Evolutionary conservation across 805 yeast species (phyloP), one percentile per base, ranked within the genome.

Genomic region (Hanseniaspora clermontiae): DNA sequence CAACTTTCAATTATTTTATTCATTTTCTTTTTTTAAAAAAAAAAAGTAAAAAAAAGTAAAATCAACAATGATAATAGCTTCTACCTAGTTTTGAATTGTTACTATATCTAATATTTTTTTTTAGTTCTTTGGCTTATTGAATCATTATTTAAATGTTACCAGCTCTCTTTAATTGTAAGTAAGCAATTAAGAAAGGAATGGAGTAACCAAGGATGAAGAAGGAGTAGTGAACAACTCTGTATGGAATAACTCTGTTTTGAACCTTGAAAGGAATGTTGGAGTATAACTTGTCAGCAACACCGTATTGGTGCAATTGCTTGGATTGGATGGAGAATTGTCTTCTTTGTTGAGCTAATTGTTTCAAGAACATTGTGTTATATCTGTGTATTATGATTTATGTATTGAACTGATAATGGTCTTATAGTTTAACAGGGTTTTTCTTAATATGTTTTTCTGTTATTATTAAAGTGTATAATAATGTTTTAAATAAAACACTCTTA

Each of bases 191-290:
- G 76, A 87, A 84, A 68, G 97, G 97, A 57, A 83, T 74, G 60
- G 81, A 78, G 61, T 82, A 76, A 59, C 88, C 91, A 45, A 81
- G 66, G 69, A 84, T 80, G 62, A 84, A 77, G 74, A 81, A 84
- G 55, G 89, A 81, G 77, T 86, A 84, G 77, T 84, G 95, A 62
- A 84, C 77, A 54, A 88, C 74, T 63, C 82, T 87, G 71, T 79
- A 89, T 63, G 97, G 97, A 62, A 91, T 78, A 76, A 82, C 85
- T 79, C 95, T 89, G 80, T 83, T 77, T 79, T 88, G 89, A 61
- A 91, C 95, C 78, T 81, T 81, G 82, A 91, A 93, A 62, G 98
- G 98, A 61, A 91, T 68, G 80, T 93, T 91, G 66, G 84, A 76
- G 83, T 93, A 93, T 49, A 83, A 84, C 65, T 81, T 81, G 68